A percentile compares a stretch with the other conserved stretches of the same genome.
phyloP scores from a whole-genome alignment of 2,329 filamentous ascomycete genomes.

The Fusarium nodosum region DNA sequence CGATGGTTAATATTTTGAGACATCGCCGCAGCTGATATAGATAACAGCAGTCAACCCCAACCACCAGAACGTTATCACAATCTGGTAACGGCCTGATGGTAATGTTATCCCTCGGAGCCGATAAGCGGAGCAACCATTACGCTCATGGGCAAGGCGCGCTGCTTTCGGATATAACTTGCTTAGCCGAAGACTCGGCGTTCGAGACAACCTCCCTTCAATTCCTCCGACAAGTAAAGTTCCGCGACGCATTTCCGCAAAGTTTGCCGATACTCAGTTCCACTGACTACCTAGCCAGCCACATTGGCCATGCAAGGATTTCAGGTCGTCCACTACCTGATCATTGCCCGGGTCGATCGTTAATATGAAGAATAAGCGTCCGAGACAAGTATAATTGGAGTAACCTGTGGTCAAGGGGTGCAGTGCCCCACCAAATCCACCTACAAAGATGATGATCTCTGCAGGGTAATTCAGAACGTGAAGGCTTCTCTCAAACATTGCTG shows the following conservation, averaged over 20 bases:
- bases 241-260: not conserved
- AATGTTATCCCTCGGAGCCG: not conserved
- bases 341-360: too few relatives aligned
- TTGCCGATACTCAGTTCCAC: not conserved
- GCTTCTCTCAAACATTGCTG: too few relatives aligned
- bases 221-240: not conserved
- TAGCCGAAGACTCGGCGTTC: not conserved
- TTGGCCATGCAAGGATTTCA: not conserved
- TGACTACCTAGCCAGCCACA: not conserved
- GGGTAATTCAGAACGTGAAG: too few relatives aligned
- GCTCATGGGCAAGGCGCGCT: not conserved
- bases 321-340: too few relatives aligned
- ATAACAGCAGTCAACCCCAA: not conserved
- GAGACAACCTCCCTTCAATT: too few relatives aligned
- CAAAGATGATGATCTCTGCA: too few relatives aligned
- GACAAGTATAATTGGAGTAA: too few relatives aligned
- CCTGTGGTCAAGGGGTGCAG: too few relatives aligned
- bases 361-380: too few relatives aligned
- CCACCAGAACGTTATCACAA: not conserved
- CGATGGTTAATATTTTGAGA: rapidly evolving
- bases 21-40: not conserved
- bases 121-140: not conserved
- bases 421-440: too few relatives aligned
- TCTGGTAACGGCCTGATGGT: not conserved
- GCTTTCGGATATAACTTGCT: not conserved